Conservation (phyloP, 495 filamentous ascomycete genomes). For the Sordaria brevicollis region DNA sequence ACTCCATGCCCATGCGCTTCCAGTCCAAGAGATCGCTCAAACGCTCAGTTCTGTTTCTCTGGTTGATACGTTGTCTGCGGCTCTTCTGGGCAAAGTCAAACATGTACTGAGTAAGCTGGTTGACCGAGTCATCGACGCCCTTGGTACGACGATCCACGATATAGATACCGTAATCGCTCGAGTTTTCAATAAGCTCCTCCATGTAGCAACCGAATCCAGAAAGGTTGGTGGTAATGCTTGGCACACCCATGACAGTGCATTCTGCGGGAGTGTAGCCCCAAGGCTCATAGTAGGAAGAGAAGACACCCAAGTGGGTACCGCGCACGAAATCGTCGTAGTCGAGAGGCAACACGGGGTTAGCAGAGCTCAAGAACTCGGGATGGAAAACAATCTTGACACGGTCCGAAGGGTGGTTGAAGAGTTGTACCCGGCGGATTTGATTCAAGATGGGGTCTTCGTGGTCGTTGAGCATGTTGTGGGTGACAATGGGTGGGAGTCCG, state of each 20-base stretch:
- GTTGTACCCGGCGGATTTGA: conserved; percentile 88
- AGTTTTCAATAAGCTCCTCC: conserved; percentile 98
- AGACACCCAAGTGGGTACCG: conserved; percentile 89
- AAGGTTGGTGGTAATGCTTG: conserved; percentile 95
- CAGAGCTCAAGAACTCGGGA: conserved; percentile 91
- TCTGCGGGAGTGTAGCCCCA: conserved; percentile 99
- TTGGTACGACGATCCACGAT: conserved; percentile 94
- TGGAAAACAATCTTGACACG: conserved; percentile 98
- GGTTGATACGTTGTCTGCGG: conserved; percentile 92
- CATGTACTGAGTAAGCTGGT: conserved; percentile 88
- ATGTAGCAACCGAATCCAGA: conserved; percentile 99
- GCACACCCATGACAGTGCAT: conserved; percentile 98
- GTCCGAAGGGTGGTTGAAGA: conserved; percentile 92
- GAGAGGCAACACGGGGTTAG: conserved; percentile 87
- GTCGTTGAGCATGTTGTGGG: conserved; percentile 99
- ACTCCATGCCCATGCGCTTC: conserved; percentile 99
- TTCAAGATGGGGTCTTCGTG: conserved; percentile 88
- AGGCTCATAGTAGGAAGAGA: conserved; percentile 96
- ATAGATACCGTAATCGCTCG: conserved; percentile 95
- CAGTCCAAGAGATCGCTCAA: conserved; percentile 92
- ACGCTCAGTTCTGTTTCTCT: conserved; percentile 93
- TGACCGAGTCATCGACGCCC: conserved; percentile 94
- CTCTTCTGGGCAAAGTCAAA: conserved; percentile 92
- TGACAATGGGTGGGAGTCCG: conserved; percentile 85
- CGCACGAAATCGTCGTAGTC: conserved; percentile 99